Evolutionary conservation across 345 rosid genomes (phyloP), one percentile per base, ranked within the genome.

Genomic region (Populus davidiana): DNA sequence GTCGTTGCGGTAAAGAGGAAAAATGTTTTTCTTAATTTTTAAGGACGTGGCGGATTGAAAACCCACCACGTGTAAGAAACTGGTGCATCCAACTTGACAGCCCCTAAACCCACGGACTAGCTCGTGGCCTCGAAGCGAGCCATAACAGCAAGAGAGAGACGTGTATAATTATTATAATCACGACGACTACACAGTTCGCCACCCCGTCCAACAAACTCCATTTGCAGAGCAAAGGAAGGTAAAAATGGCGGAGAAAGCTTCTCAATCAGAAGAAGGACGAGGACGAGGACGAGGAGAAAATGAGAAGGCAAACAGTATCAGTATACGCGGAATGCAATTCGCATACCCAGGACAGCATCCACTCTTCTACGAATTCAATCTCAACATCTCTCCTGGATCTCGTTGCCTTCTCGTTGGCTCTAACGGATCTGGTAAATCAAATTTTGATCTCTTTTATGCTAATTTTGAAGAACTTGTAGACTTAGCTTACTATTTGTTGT

Each of bases 351-450:
- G 65, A 20, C 87, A 89, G 5, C 66, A 85, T 76, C 94, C 95
- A 39, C 82, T 94, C 64, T 93, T 94, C 88, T 84, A 79, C 80
- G 89, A 90, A 70, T 93, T 94, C 91, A 76, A 75, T 61, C 89
- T 94, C 83, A 72, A 87, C 44, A 82, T 91, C 33, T 44, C 90
- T 27, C 90, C 90, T 13, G 97, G 97, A 78, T 89, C 97, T 81
- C 95, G 97, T 54, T 93, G 97, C 85, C 97, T 93, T 79, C 92
- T 94, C 31, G 90, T 93, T 70, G 98, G 98, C 77, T 95, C 97
- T 79, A 94, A 93, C 61, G 98, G 97, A 83, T 93, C 98, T 72
- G 98, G 98, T 94, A 83, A 67, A 65, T 69, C 33, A 50, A n/a
- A 16, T 23, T 69, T 16, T 21, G 12, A 21, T 29, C 11, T 8